Evolutionary conservation across 768 basidiomycete genomes (phyloP), one percentile per base, ranked within the genome.

Genomic region (Lactarius hatsudake): DNA sequence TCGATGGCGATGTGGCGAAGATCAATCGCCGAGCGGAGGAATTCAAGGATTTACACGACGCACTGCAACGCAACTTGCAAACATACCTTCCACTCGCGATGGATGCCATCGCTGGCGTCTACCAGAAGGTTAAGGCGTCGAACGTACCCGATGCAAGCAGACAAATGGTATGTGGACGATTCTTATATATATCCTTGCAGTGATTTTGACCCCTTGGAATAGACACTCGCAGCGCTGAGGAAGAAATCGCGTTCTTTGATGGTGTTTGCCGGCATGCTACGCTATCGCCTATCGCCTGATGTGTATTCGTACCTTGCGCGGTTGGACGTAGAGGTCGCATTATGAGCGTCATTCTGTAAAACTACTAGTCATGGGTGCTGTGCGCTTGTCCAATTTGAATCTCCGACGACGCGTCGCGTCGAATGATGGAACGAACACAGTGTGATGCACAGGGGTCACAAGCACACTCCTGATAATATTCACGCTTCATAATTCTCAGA

Each of bases 261-360:
- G 84, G 84, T 93, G 64, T 97, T 94, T 77, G 93, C 91, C 36
- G 90, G 91, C 30, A 88, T 93, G 69, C 79, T 96, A 63, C 90
- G 92, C 72, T 96, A 95, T 76, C 85, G 94, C 67, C 88, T 97
- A 87, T 90, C 90, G 38, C 87, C 90, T 26, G 93, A 96, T 74
- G 88, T 94, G 67, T 94, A 96, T 78, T 89, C 89, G 38, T 93
- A 95, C 76, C 81, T 96, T 63, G 91, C 92, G 15, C 81, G 92
- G 65, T 74, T 93, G 69, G 93, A 95, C 71, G 93, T 95, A 1
- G 92, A 93, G 77, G 90, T 93, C 71, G 89, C 91, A 26, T 80
- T 93, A 73, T 92, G 74, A 79, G 36, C 18, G 28, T 32, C 17
- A 15, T 32, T 28, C 26, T 48, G 36, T 58, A 42, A 38, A 38